Base-by-base conservation (phyloP, 805 yeast genomes). In the Wickerhamomyces tratensis region DNA sequence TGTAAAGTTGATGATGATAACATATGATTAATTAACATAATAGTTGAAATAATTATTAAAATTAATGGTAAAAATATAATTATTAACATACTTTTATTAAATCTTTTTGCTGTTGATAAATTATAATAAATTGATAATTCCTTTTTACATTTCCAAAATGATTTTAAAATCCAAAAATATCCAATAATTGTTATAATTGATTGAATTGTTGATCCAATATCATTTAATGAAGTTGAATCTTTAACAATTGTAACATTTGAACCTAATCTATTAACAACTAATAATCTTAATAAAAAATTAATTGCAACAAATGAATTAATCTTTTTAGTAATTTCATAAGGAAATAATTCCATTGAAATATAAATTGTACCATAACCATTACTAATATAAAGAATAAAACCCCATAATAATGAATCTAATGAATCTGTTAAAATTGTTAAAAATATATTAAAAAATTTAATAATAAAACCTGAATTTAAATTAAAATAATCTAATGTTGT, bases 281-380 rank as follows among this genome's bases (percentile, higher is more conserved):
- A 8, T 27, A 27, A 27, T 27, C 30, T 27, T 27, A 39, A 5
- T 6, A 39, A 5, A 14, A 39, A 33, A 12, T 15, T 39, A n/a
- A 26, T 9, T 31, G 26, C 41, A 35, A 39, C 14, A 25, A 39
- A 39, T 8, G 5, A 7, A 25, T 9, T 5, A 11, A 39, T 39
- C 14, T 33, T n/a, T 12, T 39, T 39, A 4, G 4, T 4, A n/a
- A 7, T 25, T 10, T n/a, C 9, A n/a, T n/a, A 33, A n/a, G 41
- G 41, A 26, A 39, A 33, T 10, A 25, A 20, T 14, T n/a, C 10
- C 4, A 5, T n/a, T 20, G 33, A 35, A 7, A 9, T n/a, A 15
- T 39, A 39, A 26, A 39, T 31, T 13, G 41, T 39, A 26, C 41
- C 41, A 34, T 13, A 39, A 7, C 41, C 41, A 26, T 33, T 30